Conservation (phyloP, 495 filamentous ascomycete genomes). For the Echria macrotheca region DNA sequence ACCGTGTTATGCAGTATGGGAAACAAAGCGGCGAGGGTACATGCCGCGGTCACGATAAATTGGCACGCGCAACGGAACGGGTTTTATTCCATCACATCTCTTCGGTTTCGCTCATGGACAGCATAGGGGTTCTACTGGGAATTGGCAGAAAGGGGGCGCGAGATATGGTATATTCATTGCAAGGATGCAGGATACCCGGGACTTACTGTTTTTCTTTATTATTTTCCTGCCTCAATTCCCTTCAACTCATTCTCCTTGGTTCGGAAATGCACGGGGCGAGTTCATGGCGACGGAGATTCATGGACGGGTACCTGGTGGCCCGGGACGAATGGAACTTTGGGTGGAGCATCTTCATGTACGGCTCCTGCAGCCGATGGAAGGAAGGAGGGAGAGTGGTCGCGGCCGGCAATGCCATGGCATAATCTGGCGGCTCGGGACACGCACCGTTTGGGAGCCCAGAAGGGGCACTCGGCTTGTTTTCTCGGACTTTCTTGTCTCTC, state of each 20-base stretch:
- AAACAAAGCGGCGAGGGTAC: background rate
- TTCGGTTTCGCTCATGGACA: too few species aligned
- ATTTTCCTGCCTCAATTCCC: background rate
- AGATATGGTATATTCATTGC: slow-evolving; percentile 4
- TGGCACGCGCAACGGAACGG: too few species aligned
- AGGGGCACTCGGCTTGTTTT: too few species aligned
- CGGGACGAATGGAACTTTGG: background rate
- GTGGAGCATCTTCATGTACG: background rate
- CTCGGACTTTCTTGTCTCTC: too few species aligned
- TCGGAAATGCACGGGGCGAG: background rate
- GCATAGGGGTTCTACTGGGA: too few species aligned
- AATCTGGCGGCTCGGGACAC: background rate
- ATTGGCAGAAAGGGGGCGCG: background rate
- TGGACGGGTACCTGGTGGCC: too few species aligned
- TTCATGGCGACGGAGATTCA: background rate
- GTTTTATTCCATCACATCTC: too few species aligned
- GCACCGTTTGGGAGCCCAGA: background rate
- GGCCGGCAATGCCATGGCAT: background rate
- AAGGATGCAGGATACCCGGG: slow-evolving; percentile 7
- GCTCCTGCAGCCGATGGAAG: background rate
- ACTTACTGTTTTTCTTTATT: background rate
- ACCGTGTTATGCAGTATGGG: too few species aligned
- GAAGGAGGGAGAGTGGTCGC: background rate
- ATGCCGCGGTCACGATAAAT: background rate
- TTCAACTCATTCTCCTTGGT: background rate